Conservation (phyloP, 129 eudicot species). For the Arctium lappa region DNA sequence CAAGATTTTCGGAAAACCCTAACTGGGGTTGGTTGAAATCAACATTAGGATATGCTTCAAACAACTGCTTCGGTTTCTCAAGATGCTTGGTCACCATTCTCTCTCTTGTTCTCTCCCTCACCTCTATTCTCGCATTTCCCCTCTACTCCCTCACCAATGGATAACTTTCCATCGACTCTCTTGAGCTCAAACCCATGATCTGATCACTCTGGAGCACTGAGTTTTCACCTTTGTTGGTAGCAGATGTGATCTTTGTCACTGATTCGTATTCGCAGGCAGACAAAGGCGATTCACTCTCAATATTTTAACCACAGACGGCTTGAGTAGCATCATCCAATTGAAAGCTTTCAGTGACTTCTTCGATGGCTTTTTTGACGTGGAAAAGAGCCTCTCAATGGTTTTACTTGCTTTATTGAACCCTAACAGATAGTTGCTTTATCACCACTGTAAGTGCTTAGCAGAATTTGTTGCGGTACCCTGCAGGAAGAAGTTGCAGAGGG, state of each 20-base stretch:
- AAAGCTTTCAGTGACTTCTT: slow-evolving; percentile 27
- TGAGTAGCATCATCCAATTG: too few relatives aligned
- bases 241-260: not conserved
- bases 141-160: slow-evolving; percentile 3
- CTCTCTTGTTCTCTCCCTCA: slow-evolving; percentile 38
- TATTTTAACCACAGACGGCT: not conserved
- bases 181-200: not conserved
- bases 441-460: too few relatives aligned
- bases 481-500: too few relatives aligned
- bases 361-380: slow-evolving; percentile 46
- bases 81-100: too few relatives aligned
- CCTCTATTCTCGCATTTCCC: too few relatives aligned
- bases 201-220: slow-evolving; percentile 1
- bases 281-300: slow-evolving; percentile 16
- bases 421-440: slow-evolving; percentile 48
- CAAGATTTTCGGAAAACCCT: slow-evolving; percentile 30
- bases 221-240: not conserved
- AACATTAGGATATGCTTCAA: slow-evolving; percentile 6
- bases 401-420: slow-evolving; percentile 62
- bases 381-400: slow-evolving; percentile 58
- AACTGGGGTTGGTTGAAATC: slow-evolving; percentile 9
- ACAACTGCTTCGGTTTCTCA: slow-evolving; percentile 5
- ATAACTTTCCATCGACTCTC: not conserved
- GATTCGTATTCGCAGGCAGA: slow-evolving; percentile 8
- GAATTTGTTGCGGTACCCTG: too few relatives aligned